Evolutionary conservation across 495 filamentous ascomycete species (phyloP), one percentile per base, ranked within the genome.

Genomic region (Neurospora sp.): DNA sequence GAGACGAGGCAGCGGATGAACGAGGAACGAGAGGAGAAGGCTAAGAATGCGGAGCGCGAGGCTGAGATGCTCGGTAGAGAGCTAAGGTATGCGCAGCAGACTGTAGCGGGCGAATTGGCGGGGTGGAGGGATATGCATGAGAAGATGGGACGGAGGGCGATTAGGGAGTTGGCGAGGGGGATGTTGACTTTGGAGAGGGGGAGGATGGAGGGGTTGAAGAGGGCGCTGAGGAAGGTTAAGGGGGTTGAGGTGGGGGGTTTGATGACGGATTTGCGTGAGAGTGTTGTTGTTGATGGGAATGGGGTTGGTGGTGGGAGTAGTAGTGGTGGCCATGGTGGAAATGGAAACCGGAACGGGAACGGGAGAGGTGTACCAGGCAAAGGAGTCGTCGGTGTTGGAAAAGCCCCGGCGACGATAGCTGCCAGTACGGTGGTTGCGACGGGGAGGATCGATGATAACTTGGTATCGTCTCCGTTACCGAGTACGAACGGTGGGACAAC

Each of bases 61-160:
- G 82, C 91, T 10, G 85, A 88, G 41, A 85, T 84, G 35, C 79
- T 97, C 20, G 89, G 90, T 0, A 88, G 88, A 68, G 96, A 99
- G 78, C 81, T 99, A 22, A 83, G 92, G 41, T 98, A 96, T 79
- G 97, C 94, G 69, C 94, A 97, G 82, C 92, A 94, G 80, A 93
- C 94, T 11, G 94, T 98, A 7, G 95, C 96, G 14, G 85, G 89
- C 9, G 96, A 99, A 80, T 79, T 99, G 73, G 95, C 96, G 1
- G 94, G 93, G 3, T 98, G 95, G 92, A 93, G 97, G 76, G 93
- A 96, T 16, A 89, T 93, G 84, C 89, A 94, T 70, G 93, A 91
- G 75, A 89, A 88, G 75, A 87, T 93, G 81, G 94, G 91, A 3
- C 84, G 89, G 38, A 89, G 87, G 74, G 91, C 92, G 4, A 89